These are phyloP conservation scores for Wallemia ichthyophaga DNA, from an alignment of 1,284 basidiomycete species.

Conservation along the genomic window DNA sequence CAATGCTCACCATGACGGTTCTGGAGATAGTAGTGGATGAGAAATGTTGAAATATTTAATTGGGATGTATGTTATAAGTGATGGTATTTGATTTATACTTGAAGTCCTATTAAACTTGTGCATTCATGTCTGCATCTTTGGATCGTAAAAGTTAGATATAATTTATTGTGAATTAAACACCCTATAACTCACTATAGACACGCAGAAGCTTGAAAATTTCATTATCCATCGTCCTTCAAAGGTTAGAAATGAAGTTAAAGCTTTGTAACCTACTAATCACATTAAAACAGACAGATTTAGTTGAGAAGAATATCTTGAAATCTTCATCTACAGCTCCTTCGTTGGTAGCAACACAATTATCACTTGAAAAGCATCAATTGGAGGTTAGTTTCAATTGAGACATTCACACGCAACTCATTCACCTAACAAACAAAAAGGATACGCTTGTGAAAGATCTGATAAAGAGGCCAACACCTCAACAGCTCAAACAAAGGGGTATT, in stretches of 20 bases:
- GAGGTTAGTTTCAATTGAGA: slow-evolving; percentile 20
- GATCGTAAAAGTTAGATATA: too few relatives aligned
- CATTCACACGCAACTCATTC: background rate
- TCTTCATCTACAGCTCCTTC: slow-evolving; percentile 21
- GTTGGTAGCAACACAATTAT: slow-evolving; percentile 32
- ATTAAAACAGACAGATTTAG: background rate
- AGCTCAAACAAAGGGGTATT: slow-evolving; percentile 41
- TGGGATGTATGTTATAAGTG: background rate
- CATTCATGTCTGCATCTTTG: too few relatives aligned
- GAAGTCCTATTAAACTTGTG: too few relatives aligned
- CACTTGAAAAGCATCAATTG: slow-evolving; percentile 33
- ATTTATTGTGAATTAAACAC: too few relatives aligned
- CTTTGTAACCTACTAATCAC: too few relatives aligned
- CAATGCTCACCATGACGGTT: background rate
- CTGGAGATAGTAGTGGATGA: background rate
- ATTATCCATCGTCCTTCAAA: background rate
- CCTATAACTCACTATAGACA: background rate
- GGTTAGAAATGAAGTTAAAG: background rate
- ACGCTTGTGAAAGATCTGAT: slow-evolving; percentile 35
- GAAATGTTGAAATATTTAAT: background rate
- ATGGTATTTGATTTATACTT: too few relatives aligned
- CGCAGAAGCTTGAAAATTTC: background rate
- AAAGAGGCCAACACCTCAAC: slow-evolving; percentile 31
- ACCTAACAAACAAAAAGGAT: slow-evolving; percentile 19
- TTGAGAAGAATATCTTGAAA: background rate